These are phyloP conservation scores for Phoma sp. DNA, from an alignment of 2,329 filamentous ascomycete genomes.

Conservation along the genomic window DNA sequence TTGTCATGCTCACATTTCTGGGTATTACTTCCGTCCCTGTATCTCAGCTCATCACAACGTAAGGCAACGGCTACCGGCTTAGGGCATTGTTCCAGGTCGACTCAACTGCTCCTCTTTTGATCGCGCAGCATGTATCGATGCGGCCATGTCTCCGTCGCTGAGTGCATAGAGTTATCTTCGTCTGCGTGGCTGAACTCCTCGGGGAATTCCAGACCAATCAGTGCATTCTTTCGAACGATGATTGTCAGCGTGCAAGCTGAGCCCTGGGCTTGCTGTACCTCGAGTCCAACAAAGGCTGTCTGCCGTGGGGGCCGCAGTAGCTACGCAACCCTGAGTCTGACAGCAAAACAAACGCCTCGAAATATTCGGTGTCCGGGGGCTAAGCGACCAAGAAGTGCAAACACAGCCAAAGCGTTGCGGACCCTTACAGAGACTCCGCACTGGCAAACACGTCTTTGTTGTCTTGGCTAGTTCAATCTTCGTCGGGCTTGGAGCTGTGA, in stretches of 20 bases:
- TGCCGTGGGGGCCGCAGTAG: background rate
- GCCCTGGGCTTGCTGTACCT: background rate
- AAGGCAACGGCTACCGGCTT: background rate
- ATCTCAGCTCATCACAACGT: background rate
- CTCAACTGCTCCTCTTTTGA: background rate
- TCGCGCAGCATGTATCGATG: background rate
- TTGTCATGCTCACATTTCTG: background rate
- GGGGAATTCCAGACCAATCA: background rate
- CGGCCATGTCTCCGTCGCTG: background rate
- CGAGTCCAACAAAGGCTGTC: background rate
- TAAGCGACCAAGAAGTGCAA: background rate
- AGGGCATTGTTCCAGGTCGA: background rate
- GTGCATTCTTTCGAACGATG: background rate
- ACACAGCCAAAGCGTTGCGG: background rate
- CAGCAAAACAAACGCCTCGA: background rate
- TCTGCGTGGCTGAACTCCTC: background rate
- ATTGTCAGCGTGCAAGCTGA: constrained; percentile 9
- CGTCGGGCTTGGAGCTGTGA: background rate
- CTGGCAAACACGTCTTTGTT: background rate
- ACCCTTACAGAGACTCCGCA: background rate
- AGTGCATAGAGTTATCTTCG: background rate
- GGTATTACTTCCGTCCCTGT: background rate
- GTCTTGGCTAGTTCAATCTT: background rate
- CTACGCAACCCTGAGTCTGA: background rate
- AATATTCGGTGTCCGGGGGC: background rate